Evolutionary conservation across 306 rosid species (phyloP), one percentile per base, ranked within the genome.

Genomic region (Gastrolobium villosum): DNA sequence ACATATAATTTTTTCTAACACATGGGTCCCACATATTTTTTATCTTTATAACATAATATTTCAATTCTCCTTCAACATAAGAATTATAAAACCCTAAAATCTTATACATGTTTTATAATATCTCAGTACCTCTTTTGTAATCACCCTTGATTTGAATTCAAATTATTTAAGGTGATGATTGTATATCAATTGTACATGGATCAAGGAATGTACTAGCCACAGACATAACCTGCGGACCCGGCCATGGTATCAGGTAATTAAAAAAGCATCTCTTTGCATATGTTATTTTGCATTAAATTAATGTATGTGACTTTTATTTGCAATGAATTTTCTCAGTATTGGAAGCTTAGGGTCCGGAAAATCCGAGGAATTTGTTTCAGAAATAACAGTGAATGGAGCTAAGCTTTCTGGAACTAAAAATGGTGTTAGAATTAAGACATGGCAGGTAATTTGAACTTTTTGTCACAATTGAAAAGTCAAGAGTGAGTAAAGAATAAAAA

Each of bases 391-490:
- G 61, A 79, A 88, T 36, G 61, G 89, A 82, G 93, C 96, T n/a
- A 91, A 78, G 85, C 13, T 93, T 54, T 81, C 72, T 35, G 96
- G 97, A 71, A 93, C 98, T 10, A 46, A 37, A 60, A 93, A 93
- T 78, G 98, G 98, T 79, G 87, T 91, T 26, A 84, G 97, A 71
- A 90, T 93, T 80, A 93, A 93, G 79, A 93, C 98, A 7, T 93
- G 97, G 97, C 91, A 83, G 90, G 96, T 92, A 81, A 28, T 26
- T 20, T 40, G 0, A 41, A 14, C 3, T 43, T 37, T 39, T 20
- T 20, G 26, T 20, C 26, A 20, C 26, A 20, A 20, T 20, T 20
- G 26, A 20, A 20, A 20, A 20, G 26, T 20, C 26, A 20, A 20
- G 26, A 20, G 26, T 20, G 26, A 20, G 26, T 20, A 20, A 20